These are phyloP conservation scores for Ogataea salicorniae DNA, from an alignment of 805 yeast species.

Conservation along the genomic window DNA sequence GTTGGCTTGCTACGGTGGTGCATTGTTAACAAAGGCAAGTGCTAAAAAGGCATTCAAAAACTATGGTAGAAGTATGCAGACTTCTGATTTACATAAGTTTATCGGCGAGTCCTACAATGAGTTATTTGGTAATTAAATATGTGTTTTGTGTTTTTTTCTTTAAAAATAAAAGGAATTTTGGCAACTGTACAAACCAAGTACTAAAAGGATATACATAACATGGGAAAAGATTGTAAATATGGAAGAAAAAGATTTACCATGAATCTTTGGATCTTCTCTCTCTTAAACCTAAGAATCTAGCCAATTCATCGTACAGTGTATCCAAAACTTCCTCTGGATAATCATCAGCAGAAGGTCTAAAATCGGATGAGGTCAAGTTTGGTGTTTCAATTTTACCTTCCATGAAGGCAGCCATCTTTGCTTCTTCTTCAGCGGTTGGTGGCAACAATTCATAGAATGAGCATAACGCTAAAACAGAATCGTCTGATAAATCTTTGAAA, in stretches of 20 bases:
- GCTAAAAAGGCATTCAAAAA: conserved; percentile 57
- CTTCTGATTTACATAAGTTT: conserved; percentile 69
- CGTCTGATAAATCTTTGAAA: conserved; percentile 42
- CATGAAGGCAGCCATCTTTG: conserved; percentile 44
- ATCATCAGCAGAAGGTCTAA: conserved; percentile 27
- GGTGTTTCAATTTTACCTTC: conserved; percentile 44
- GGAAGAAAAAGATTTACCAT: conserved; percentile 35
- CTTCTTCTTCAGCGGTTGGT: conserved; percentile 52
- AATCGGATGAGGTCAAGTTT: conserved; percentile 26
- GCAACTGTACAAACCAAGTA: neutral
- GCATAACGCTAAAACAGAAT: conserved; percentile 48
- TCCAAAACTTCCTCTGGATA: conserved; percentile 44
- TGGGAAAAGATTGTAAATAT: too few relatives aligned
- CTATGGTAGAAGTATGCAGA: conserved; percentile 76
- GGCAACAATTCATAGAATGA: conserved; percentile 75
- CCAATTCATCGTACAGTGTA: conserved; percentile 55
- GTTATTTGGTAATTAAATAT: conserved; percentile 11
- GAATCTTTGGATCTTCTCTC: conserved; percentile 42
- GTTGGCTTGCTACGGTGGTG: conserved; percentile 69
- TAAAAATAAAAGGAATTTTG: neutral
- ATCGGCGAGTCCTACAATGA: conserved; percentile 56
- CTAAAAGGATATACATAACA: neutral
- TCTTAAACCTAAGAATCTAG: conserved; percentile 63
- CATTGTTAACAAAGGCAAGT: conserved; percentile 60
- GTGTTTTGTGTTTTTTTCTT: neutral